phyloP scores from a whole-genome alignment of 352 stramenopile species.

The Pythium aristosporum region DNA sequence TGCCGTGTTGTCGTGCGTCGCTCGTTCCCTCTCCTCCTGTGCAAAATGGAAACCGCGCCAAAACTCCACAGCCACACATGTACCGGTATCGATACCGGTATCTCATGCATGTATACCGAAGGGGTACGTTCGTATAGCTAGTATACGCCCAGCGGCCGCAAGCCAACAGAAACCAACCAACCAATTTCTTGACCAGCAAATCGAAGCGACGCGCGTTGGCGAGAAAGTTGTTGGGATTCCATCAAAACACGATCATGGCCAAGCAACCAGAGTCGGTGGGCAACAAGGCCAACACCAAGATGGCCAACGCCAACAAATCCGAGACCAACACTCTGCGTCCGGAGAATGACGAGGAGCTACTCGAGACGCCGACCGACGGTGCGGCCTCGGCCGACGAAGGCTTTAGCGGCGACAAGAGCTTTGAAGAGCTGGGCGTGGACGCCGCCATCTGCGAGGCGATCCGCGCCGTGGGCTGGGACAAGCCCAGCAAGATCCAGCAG shows the following conservation, averaged over 20 bases:
- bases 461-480: constrained; percentile 90
- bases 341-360: constrained; percentile 7
- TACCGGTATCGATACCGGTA: constrained; percentile 2
- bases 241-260: constrained; percentile 9
- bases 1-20: neutral
- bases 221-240: neutral
- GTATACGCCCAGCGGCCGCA: constrained; percentile 3
- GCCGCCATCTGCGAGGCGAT: constrained; percentile 91
- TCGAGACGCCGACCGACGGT: constrained; percentile 23
- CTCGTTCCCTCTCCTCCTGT: neutral
- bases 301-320: neutral
- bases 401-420: constrained; percentile 78
- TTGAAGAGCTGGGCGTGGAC: constrained; percentile 90
- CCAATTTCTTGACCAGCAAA: constrained; percentile 13
- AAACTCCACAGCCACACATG: neutral
- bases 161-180: constrained; percentile 12
- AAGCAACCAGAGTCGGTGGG: constrained; percentile 11
- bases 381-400: constrained; percentile 32
- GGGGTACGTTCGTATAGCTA: neutral
- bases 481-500: constrained; percentile 95
- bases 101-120: neutral
- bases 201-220: constrained; percentile 10
- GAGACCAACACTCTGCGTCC: neutral
- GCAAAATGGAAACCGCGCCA: constrained; percentile 25
- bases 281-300: constrained; percentile 6